Evolutionary conservation across 129 eudicot genomes (phyloP).

Genomic region (Dittrichia graveolens): DNA sequence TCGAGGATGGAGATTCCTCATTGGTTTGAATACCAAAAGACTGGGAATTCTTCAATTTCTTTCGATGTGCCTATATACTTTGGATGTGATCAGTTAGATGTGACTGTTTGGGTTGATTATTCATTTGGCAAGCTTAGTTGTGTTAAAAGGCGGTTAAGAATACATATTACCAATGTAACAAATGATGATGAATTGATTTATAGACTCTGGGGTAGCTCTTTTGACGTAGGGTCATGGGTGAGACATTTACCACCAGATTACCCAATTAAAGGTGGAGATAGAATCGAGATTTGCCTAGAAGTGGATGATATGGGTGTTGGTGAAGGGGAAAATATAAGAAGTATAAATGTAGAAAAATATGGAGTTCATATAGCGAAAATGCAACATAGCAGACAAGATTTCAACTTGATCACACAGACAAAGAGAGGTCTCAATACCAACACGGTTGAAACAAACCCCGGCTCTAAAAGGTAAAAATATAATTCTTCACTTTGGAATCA

Average conservation of each 20-base stretch:
- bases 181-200: conserved; percentile 16
- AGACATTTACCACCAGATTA: conserved; percentile 22
- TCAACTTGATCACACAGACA: neutral
- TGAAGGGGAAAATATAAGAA: neutral
- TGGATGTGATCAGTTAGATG: neutral
- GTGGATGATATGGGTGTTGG: neutral
- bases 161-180: conserved; percentile 17
- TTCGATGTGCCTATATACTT: conserved; percentile 16
- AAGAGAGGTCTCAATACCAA: conserved; percentile 3
- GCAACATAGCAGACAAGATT: neutral
- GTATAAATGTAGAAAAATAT: conserved; percentile 5
- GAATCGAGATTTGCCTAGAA: conserved; percentile 22
- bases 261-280: conserved; percentile 17
- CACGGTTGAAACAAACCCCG: neutral
- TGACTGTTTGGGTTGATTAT: conserved; percentile 30
- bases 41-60: conserved; percentile 11
- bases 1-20: conserved; percentile 27
- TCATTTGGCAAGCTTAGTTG: conserved; percentile 17
- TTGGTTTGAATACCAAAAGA: conserved; percentile 23
- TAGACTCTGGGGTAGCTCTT: conserved; percentile 21
- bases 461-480: conserved; percentile 2
- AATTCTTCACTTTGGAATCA: too few species aligned
- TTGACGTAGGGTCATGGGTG: conserved; percentile 30
- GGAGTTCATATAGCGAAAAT: conserved; percentile 19
- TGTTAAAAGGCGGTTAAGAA: neutral